These are phyloP conservation scores for Lipomyces yamanashiensis DNA, from an alignment of 805 yeast genomes.

Conservation along the genomic window DNA sequence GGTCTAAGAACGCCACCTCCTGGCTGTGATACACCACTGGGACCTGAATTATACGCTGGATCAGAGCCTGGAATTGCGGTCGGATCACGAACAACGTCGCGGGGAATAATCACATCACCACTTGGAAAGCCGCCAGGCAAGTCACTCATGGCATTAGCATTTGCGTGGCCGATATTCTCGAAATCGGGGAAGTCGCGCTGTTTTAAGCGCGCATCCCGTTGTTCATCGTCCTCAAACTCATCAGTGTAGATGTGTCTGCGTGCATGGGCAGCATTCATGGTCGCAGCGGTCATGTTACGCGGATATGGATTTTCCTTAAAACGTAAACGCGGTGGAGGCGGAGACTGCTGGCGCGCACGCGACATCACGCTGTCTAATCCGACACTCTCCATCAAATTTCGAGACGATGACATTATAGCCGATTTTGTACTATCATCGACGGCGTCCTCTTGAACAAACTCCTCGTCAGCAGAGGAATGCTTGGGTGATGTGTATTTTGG, in stretches of 20 bases:
- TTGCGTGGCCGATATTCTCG: slow-evolving; percentile 8
- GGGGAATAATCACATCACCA: slow-evolving; percentile 1
- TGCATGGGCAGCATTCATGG: slow-evolving; percentile 21
- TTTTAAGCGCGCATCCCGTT: background rate
- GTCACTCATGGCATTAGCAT: background rate
- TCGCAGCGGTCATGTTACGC: slow-evolving; percentile 34
- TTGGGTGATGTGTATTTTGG: background rate
- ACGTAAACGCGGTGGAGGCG: slow-evolving; percentile 34
- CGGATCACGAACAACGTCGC: slow-evolving; percentile 1
- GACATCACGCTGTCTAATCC: slow-evolving; percentile 34
- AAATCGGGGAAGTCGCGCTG: background rate
- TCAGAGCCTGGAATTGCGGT: background rate
- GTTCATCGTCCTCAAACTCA: slow-evolving; percentile 8
- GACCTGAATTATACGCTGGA: background rate
- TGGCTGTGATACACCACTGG: background rate
- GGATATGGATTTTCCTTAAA: slow-evolving; percentile 34
- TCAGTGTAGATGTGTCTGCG: slow-evolving; percentile 15
- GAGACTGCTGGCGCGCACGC: slow-evolving; percentile 21
- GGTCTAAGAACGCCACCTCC: background rate
- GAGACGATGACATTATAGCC: slow-evolving; percentile 13
- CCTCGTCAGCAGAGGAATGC: background rate
- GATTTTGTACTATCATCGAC: slow-evolving; percentile 3
- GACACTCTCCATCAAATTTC: slow-evolving; percentile 35
- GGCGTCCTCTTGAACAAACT: background rate
- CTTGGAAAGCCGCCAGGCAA: slow-evolving; percentile 1